Base-by-base conservation (phyloP, 306 rosid species). In the Quillaja saponaria region DNA sequence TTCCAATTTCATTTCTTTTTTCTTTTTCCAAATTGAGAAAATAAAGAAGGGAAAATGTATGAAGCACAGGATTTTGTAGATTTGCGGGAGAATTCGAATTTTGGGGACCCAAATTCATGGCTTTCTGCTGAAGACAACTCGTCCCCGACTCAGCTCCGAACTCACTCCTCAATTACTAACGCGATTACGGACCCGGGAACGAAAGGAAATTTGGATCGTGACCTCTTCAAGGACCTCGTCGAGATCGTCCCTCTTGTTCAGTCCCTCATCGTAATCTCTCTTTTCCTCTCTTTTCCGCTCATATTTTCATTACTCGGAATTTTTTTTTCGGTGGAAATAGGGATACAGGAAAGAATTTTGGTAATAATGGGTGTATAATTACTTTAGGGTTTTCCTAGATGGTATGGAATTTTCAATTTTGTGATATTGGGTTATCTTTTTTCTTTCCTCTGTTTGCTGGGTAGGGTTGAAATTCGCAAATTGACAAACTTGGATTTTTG, bases 171-270 rank as follows among this genome's bases (percentile, higher is more conserved):
- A 12, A 71, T 78, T 13, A 14, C 66, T 41, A 34, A 59, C 78
- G 37, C 80, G 33, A 31, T 63, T 13, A 2, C 79, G 54, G 19
- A 63, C 25, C 12, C 80, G 7, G 78, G 67, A 7, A 48, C 78
- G 46, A 81, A 74, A 61, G 34, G 78, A 52, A 87, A 81, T 71
- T 65, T 94, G 63, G 90, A 85, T 84, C 96, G 87, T 38, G 97
- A 33, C 55, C 95, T 92, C 65, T 92, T 71, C 84, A 79, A 92
- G 4, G 91, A 92, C 82, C 94, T 92, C 33, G 94, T 89, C 45
- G 84, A 83, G 71, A 88, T 92, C 62, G 94, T 85, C 80, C 72
- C 74, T 52, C 13, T 13, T 48, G 53, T 48, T 19, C 53, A 48
- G 21, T 48, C 53, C 28, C 28, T 48, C 21, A 48, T 48, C 60